Evolutionary conservation across 73 alveolate genomes (phyloP).

Genomic region (Tetrahymena elliotti): DNA sequence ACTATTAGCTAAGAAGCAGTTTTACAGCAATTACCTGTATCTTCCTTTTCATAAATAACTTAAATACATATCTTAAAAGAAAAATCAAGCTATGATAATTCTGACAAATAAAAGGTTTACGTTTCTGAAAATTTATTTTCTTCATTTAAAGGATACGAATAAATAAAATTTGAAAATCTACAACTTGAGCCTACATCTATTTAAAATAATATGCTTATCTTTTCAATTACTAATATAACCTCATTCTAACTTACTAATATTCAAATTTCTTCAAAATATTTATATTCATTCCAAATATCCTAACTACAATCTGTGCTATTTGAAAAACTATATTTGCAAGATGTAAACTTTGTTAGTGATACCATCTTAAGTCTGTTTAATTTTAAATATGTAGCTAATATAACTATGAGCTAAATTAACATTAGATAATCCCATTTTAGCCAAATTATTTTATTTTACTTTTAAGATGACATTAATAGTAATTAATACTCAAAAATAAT

Average conservation of each 20-base stretch:
- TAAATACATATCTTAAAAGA: background rate
- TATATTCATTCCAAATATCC: background rate
- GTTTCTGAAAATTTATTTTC: background rate
- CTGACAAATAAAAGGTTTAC: background rate
- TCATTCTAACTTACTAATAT: background rate
- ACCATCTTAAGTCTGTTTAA: background rate
- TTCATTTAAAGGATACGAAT: background rate
- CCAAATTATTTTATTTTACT: background rate
- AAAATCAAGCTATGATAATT: background rate
- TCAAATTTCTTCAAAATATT: background rate
- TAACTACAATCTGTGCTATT: background rate
- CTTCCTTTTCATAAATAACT: background rate
- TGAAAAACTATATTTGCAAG: background rate
- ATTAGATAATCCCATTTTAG: background rate
- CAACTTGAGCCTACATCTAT: background rate
- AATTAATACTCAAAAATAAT: background rate
- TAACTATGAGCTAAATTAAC: background rate
- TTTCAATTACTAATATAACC: background rate
- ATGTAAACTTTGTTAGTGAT: background rate
- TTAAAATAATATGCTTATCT: background rate
- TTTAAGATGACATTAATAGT: background rate
- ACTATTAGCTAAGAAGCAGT: background rate
- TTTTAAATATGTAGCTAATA: background rate
- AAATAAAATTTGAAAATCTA: background rate
- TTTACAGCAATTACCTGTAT: background rate